A percentile compares a stretch with the other conserved stretches of the same genome.
phyloP scores from a whole-genome alignment of 805 yeast species.

The Kodamaea nitidulidarum region DNA sequence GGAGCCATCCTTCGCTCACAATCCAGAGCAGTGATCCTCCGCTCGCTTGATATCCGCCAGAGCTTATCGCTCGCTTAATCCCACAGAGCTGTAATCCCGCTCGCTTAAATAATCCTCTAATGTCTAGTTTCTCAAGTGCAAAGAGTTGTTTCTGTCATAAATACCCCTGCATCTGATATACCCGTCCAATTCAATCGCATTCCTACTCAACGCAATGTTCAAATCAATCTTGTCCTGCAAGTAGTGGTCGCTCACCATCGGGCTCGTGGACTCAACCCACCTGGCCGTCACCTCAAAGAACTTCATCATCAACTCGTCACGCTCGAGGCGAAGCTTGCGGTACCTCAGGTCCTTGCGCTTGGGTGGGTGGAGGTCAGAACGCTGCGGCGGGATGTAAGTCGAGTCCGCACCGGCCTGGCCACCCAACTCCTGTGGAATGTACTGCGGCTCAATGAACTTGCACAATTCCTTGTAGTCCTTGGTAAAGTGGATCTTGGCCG shows the following conservation, averaged over 20 bases:
- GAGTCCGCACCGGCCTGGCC: conserved; percentile 62
- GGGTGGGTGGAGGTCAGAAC: conserved; percentile 45
- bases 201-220: conserved; percentile 51
- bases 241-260: conserved; percentile 45
- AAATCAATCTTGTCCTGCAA: conserved; percentile 52
- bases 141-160: conserved; percentile 71
- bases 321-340: conserved; percentile 43
- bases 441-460: conserved; percentile 53
- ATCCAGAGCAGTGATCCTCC: too few relatives aligned
- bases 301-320: conserved; percentile 49
- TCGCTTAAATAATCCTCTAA: background rate
- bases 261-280: conserved; percentile 70
- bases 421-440: conserved; percentile 70
- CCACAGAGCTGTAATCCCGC: too few relatives aligned
- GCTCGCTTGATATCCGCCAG: too few relatives aligned
- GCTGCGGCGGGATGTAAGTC: conserved; percentile 59
- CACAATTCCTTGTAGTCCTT: conserved; percentile 63
- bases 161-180: conserved; percentile 74
- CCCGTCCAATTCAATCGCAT: conserved; percentile 72
- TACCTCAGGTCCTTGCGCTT: conserved; percentile 39
- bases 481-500: conserved; percentile 83
- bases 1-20: too few relatives aligned
- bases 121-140: conserved; percentile 20
- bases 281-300: conserved; percentile 61
- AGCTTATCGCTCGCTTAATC: too few relatives aligned